Conservation (phyloP, 371 early-diverging fungal genomes). For the Funneliformis caledonium region DNA sequence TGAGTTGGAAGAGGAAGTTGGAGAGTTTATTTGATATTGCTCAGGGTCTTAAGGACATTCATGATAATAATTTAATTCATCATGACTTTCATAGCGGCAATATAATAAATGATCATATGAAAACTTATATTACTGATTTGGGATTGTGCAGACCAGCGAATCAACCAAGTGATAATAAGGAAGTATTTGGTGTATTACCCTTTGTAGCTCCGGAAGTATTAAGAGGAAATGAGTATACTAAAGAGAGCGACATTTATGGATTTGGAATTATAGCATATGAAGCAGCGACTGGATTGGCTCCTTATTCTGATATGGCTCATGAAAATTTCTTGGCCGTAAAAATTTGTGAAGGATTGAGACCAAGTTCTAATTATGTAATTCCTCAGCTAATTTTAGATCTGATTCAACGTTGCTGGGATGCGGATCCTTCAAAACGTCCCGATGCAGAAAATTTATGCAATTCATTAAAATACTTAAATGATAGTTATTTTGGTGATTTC, state of each 20-base stretch:
- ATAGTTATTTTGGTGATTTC: too few relatives aligned
- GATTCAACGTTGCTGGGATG: too few relatives aligned
- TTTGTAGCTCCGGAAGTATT: constrained; percentile 15
- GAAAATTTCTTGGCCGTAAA: too few relatives aligned
- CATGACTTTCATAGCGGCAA: not conserved
- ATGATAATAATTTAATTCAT: not conserved
- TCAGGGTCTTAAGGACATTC: not conserved
- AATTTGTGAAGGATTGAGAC: too few relatives aligned
- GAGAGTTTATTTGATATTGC: not conserved
- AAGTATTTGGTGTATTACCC: constrained; percentile 4
- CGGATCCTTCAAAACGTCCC: too few relatives aligned
- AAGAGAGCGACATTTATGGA: not conserved
- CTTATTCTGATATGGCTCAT: too few relatives aligned
- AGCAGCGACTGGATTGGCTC: not conserved
- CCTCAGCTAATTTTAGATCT: too few relatives aligned
- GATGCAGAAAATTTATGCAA: too few relatives aligned
- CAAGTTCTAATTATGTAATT: too few relatives aligned
- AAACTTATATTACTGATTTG: not conserved
- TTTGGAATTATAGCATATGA: constrained; percentile 7
- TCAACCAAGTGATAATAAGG: not conserved
- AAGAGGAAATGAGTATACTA: not conserved
- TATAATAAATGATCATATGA: not conserved
- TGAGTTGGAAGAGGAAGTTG: not conserved
- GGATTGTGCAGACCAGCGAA: not conserved
- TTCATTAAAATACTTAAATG: too few relatives aligned